A percentile compares a stretch with the other conserved stretches of the same genome.
Evolutionary conservation across 1,284 basidiomycete genomes (phyloP).

Genomic region (Blastosporella zonata): DNA sequence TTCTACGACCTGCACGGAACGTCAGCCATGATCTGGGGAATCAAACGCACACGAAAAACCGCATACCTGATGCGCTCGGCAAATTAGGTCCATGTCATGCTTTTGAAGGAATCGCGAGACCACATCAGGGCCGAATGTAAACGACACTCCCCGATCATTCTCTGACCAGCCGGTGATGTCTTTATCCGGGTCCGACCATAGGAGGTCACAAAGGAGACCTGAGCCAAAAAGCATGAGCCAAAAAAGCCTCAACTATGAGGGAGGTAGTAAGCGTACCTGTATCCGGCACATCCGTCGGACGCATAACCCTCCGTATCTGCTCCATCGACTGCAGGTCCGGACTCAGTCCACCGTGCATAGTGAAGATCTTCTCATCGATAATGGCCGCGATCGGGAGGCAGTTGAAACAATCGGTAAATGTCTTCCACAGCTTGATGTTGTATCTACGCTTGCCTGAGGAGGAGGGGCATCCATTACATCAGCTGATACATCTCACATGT

Average conservation of each 20-base stretch:
- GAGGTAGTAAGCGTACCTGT: conserved; percentile 59
- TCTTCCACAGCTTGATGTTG: conserved; percentile 99
- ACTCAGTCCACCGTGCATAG: conserved; percentile 90
- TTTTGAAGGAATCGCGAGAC: conserved; percentile 98
- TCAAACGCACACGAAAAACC: not conserved
- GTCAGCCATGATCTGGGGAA: conserved; percentile 3
- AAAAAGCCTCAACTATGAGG: conserved; percentile 12
- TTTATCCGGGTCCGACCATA: conserved; percentile 99
- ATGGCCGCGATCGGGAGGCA: conserved; percentile 94
- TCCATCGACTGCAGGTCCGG: conserved; percentile 99
- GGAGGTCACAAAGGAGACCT: conserved; percentile 92
- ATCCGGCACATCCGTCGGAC: conserved; percentile 98
- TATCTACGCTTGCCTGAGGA: conserved; percentile 92
- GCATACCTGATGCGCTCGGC: conserved; percentile 92
- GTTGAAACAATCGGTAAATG: conserved; percentile 96
- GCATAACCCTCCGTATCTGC: conserved; percentile 98
- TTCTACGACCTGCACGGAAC: conserved; percentile 80
- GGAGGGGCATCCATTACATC: conserved; percentile 12
- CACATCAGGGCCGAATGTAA: conserved; percentile 98
- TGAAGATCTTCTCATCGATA: conserved; percentile 97
- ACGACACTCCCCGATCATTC: conserved; percentile 97
- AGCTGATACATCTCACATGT: conserved; percentile 4
- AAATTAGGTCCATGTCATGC: conserved; percentile 99
- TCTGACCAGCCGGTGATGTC: conserved; percentile 99
- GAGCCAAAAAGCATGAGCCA: not conserved